Base-by-base conservation (phyloP, 345 rosid species). In the Stellera chamaejasme region DNA sequence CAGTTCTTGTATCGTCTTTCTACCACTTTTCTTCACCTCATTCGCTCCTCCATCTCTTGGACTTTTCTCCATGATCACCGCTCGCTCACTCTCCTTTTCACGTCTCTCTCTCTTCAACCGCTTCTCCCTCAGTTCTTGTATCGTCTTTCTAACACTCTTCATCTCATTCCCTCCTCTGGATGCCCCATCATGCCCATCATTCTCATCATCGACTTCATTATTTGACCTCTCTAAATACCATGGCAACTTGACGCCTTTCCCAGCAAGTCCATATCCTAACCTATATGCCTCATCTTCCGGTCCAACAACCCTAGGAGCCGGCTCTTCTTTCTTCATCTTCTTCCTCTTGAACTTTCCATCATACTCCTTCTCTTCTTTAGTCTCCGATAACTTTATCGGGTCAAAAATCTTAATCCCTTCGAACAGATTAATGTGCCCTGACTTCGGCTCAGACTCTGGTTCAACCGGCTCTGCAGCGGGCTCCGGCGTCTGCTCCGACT, bases 341-440 rank as follows among this genome's bases (percentile, higher is more conserved):
- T 78, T 83, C 64, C 77, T 82, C 67, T 75, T 81, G 27, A 26
- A 39, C 39, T 32, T 32, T 36, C 74, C 84, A 48, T 82, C 95
- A 65, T 66, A 72, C 46, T 81, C 89, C 13, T 6, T 73, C 45
- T 56, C 59, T 16, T 54, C 61, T 32, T 64, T 80, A 3, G 60
- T 69, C 61, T 73, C 79, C 8, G 58, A 62, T 8, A 45, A 28
- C 68, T 71, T 63, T 45, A 86, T 60, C 2, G 93, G 94, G 58
- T 93, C 94, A 36, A 89, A 84, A 49, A 93, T 89, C 83, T 62
- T 84, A 63, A 89, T 93, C 63, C 94, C 97, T 71, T 87, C 91
- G 66, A 93, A 89, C 13, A 93, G 85, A 63, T 93, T 89, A 41
- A 93, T 87, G 70, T 93, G 99, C 45, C 80, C 82, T 0, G 93